These are phyloP conservation scores for Suillus clintonianus DNA, from an alignment of 768 basidiomycete genomes.

Conservation along the genomic window DNA sequence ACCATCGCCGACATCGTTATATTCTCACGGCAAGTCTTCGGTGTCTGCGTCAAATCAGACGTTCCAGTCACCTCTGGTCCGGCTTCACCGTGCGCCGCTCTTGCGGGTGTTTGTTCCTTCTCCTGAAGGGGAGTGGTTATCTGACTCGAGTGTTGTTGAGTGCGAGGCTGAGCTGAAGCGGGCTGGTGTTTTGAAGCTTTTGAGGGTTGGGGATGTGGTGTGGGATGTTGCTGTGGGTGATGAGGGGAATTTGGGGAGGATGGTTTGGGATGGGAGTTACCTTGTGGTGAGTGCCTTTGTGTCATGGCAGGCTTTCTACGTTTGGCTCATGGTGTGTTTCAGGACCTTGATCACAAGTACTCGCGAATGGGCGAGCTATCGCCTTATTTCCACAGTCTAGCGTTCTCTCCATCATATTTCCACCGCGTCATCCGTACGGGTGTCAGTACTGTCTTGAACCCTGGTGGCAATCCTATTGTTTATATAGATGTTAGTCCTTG, in stretches of 20 bases:
- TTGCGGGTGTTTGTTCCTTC: constrained; percentile 84
- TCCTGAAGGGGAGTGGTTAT: constrained; percentile 85
- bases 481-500: constrained; percentile 78
- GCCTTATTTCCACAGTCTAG: constrained; percentile 75
- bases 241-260: constrained; percentile 80
- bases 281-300: constrained; percentile 53
- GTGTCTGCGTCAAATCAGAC: constrained; percentile 13
- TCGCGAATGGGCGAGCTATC: constrained; percentile 76
- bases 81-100: constrained; percentile 70
- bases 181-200: constrained; percentile 60
- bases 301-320: too few relatives aligned
- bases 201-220: constrained; percentile 79
- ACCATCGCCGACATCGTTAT: constrained; percentile 57
- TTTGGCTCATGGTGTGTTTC: constrained; percentile 17
- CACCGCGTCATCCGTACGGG: constrained; percentile 76
- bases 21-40: constrained; percentile 25
- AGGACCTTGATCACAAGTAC: constrained; percentile 88
- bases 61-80: constrained; percentile 75
- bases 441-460: constrained; percentile 34
- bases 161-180: constrained; percentile 80
- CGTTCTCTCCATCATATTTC: constrained; percentile 88
- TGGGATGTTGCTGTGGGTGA: constrained; percentile 89
- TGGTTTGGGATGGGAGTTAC: constrained; percentile 90
- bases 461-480: constrained; percentile 59
- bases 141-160: constrained; percentile 76